A percentile compares a stretch with the other conserved stretches of the same genome.
phyloP scores from a whole-genome alignment of 208 protist genomes.

The Trypanosoma cruzi region DNA sequence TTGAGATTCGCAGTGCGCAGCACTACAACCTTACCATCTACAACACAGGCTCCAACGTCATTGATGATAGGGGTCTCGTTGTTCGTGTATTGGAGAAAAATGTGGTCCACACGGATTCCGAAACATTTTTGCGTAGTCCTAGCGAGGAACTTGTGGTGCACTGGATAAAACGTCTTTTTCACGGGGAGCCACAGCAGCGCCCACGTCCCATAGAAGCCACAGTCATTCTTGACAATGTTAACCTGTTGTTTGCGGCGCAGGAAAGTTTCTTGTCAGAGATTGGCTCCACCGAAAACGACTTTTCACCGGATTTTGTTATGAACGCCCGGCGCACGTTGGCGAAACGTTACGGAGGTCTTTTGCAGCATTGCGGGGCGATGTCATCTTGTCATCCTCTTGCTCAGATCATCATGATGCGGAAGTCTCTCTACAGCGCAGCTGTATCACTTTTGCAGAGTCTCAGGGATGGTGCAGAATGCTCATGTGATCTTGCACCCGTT shows the following conservation, averaged over 20 bases:
- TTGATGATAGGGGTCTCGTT: conserved; percentile 44
- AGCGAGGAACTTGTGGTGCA: conserved; percentile 52
- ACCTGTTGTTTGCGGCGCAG: conserved; percentile 44
- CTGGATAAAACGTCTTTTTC: conserved; percentile 67
- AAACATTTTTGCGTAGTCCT: conserved; percentile 16
- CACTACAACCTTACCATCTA: conserved; percentile 65
- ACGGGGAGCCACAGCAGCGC: conserved; percentile 28
- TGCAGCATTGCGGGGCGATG: conserved; percentile 26
- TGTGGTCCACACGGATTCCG: conserved; percentile 2
- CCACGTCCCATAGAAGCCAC: conserved; percentile 38
- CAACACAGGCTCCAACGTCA: conserved; percentile 22
- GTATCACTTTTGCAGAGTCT: conserved; percentile 17
- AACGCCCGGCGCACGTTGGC: conserved; percentile 42
- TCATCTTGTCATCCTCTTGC: conserved; percentile 26
- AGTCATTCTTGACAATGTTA: conserved; percentile 64
- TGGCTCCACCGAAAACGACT: conserved; percentile 31
- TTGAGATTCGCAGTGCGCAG: conserved; percentile 66
- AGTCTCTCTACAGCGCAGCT: conserved; percentile 29
- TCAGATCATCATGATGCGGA: conserved; percentile 18
- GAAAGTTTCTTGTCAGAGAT: conserved; percentile 27
- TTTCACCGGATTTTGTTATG: conserved; percentile 57
- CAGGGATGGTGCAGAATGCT: neutral
- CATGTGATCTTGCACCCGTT: conserved; percentile 21
- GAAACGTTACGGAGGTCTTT: conserved; percentile 53
- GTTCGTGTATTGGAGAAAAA: conserved; percentile 50